Base-by-base conservation (phyloP, 805 yeast species). In the Limtongia smithiae region DNA sequence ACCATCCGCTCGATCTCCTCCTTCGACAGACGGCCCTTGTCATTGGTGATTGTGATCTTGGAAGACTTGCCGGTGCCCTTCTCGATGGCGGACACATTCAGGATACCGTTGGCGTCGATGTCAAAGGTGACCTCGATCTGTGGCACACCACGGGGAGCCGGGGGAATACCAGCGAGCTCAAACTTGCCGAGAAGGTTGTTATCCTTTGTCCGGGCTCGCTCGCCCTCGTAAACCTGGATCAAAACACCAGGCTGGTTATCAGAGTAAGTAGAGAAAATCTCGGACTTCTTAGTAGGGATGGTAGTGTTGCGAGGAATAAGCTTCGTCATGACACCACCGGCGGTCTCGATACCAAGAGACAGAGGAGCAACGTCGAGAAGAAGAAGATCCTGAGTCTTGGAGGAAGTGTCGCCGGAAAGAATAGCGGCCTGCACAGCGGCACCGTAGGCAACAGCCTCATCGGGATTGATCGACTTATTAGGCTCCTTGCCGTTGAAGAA, bases 261-360 rank as follows among this genome's bases (percentile, higher is more conserved):
- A 64, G 96, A 91, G 70, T 86, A 87, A 60, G 97, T 90, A 58
- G 96, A 87, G 85, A 90, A 90, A 60, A 85, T 82, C 79, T 89
- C 96, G 36, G 96, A 87, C 78, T 90, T 90, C 82, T 89, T 89
- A 72, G 96, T 86, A 74, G 97, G 97, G 63, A 90, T 88, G 56
- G 96, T 88, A 50, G 96, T 84, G 85, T 91, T 91, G 81, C 98
- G 85, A 77, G 96, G 96, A 67, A 91, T 90, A 75, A 90, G 82
- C 77, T 87, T 87, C 72, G 96, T 90, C 95, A 90, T 89, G 75
- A 89, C 90, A 82, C 97, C 97, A 79, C 97, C 97, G 66, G 96
- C 96, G 62, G 96, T 90, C 78, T 90, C 97, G 74, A 90, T 89
- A 82, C 97, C 97, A 65, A 89, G 72, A 48, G 97, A 90, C 70